These are phyloP conservation scores for Talaromyces borbonicus DNA, from an alignment of 495 filamentous ascomycete species.

Conservation along the genomic window DNA sequence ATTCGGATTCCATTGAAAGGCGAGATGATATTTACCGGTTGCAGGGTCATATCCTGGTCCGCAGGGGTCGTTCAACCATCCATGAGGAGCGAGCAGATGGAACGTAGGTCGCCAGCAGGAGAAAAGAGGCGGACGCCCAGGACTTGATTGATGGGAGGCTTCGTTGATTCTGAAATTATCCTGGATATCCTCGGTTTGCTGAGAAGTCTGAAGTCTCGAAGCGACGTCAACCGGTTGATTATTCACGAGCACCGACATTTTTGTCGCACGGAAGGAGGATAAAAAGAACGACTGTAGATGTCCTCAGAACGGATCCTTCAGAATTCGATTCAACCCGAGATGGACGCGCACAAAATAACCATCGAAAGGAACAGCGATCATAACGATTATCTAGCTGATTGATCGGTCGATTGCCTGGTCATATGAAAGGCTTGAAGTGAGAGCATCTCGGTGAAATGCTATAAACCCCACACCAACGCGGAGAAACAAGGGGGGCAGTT, in stretches of 20 bases:
- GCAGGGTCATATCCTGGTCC: conserved; percentile 43
- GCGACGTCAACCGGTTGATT: background rate
- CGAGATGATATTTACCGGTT: conserved; percentile 30
- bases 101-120: conserved; percentile 38
- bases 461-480: background rate
- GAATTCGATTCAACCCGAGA: background rate
- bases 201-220: background rate
- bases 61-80: conserved; percentile 52
- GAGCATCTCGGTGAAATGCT: background rate
- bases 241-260: background rate
- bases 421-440: too few relatives aligned
- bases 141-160: conserved; percentile 42
- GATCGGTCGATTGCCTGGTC: too few relatives aligned
- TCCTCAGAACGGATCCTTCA: too few relatives aligned
- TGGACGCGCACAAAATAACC: background rate
- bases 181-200: background rate
- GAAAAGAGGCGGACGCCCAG: background rate
- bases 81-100: conserved; percentile 41
- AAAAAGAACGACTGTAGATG: too few relatives aligned
- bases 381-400: background rate
- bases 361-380: background rate
- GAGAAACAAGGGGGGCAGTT: too few relatives aligned
- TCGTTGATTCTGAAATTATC: background rate
- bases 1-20: conserved; percentile 39
- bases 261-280: background rate